A percentile compares a stretch with the other conserved stretches of the same genome.
Conservation (phyloP, 1,284 basidiomycete species). For the Cutaneotrichosporon daszewskae region DNA sequence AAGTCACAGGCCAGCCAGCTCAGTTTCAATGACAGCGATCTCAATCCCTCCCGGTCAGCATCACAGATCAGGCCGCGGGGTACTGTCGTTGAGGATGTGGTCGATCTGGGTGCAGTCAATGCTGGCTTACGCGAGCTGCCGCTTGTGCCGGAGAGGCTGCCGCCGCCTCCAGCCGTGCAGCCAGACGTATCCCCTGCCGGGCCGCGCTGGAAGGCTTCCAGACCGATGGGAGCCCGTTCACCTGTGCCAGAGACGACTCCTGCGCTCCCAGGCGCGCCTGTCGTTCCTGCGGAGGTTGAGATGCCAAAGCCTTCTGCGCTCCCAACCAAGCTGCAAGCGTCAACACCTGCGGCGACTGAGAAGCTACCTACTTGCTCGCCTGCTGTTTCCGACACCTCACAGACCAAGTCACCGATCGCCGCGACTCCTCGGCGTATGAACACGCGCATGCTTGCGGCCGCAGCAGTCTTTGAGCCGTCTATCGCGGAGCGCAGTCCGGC, state of each 20-base stretch:
- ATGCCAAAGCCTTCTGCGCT: too few relatives aligned
- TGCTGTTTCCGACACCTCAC: too few relatives aligned
- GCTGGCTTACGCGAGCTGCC: neutral
- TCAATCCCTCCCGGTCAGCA: constrained; percentile 45
- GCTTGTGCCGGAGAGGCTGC: neutral
- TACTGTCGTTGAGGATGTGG: neutral
- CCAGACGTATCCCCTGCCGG: too few relatives aligned
- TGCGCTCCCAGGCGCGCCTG: too few relatives aligned
- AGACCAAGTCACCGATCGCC: neutral
- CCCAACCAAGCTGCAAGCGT: too few relatives aligned
- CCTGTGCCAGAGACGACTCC: too few relatives aligned
- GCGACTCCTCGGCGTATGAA: neutral
- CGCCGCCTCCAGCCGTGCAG: too few relatives aligned
- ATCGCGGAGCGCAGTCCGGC: constrained; percentile 4
- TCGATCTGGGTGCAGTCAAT: neutral
- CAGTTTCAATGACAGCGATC: constrained; percentile 34
- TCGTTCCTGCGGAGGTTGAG: too few relatives aligned
- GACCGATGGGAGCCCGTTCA: too few relatives aligned
- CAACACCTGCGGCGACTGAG: too few relatives aligned
- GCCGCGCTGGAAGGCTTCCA: too few relatives aligned
- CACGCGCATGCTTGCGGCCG: constrained; percentile 7
- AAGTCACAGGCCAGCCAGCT: constrained; percentile 20
- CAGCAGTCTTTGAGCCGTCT: constrained; percentile 11
- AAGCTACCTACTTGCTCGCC: too few relatives aligned
- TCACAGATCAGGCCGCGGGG: constrained; percentile 27